Evolutionary conservation across 2,329 filamentous ascomycete species (phyloP).

Genomic region (Fusarium sp.): DNA sequence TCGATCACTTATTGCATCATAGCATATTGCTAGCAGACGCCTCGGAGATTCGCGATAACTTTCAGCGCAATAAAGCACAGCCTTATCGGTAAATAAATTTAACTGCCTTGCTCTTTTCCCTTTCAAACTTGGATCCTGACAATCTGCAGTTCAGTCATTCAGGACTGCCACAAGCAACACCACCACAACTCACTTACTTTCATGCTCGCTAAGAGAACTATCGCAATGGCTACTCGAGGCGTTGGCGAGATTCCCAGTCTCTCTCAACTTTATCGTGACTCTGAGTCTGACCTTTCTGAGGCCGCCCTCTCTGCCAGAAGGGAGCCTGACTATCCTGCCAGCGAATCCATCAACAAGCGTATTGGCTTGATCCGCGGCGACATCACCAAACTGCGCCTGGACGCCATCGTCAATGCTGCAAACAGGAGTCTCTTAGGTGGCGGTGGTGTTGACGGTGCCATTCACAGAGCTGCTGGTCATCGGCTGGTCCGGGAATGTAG

Average conservation of each 20-base stretch:
- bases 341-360: slow-evolving; percentile 74
- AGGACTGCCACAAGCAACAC: neutral
- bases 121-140: neutral
- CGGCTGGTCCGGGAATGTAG: slow-evolving; percentile 77
- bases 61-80: neutral
- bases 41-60: neutral
- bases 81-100: neutral
- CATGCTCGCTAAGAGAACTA: slow-evolving; percentile 50
- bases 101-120: neutral
- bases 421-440: slow-evolving; percentile 84
- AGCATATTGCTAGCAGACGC: neutral
- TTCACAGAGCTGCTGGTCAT: slow-evolving; percentile 84
- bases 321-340: slow-evolving; percentile 46
- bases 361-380: slow-evolving; percentile 80
- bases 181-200: neutral
- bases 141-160: neutral
- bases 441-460: slow-evolving; percentile 91
- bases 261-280: slow-evolving; percentile 69
- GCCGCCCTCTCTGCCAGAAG: neutral
- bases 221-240: slow-evolving; percentile 45
- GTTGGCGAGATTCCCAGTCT: slow-evolving; percentile 73
- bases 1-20: slow-evolving; percentile 8
- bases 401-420: slow-evolving; percentile 94
- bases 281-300: slow-evolving; percentile 34
- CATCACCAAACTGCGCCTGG: slow-evolving; percentile 83